phyloP scores from a whole-genome alignment of 108 stramenopile genomes.

The Nannochloropsis salina region DNA sequence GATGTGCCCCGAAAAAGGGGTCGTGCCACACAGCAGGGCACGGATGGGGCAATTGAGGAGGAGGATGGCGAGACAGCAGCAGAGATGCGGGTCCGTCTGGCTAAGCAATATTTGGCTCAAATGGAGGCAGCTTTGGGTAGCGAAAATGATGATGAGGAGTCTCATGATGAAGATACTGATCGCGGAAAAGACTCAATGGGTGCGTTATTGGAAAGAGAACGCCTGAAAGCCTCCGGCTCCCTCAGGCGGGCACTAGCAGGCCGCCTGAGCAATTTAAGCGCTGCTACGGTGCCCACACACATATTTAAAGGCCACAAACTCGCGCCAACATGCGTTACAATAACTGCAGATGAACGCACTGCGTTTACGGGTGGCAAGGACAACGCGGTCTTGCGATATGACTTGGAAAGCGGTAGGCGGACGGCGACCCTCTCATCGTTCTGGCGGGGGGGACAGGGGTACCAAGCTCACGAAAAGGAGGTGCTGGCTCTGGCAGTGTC shows the following conservation, averaged over 20 bases:
- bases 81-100: slow-evolving; percentile 57
- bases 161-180: slow-evolving; percentile 21
- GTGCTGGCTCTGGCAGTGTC: slow-evolving; percentile 80
- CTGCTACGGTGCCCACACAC: slow-evolving; percentile 23
- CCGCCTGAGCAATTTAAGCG: slow-evolving; percentile 30
- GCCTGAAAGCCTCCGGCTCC: not conserved
- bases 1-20: not conserved
- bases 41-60: slow-evolving; percentile 28
- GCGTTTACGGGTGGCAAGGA: slow-evolving; percentile 85
- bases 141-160: slow-evolving; percentile 48
- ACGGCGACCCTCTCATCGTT: slow-evolving; percentile 27
- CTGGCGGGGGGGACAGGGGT: not conserved
- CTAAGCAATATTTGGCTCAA: slow-evolving; percentile 52
- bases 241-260: slow-evolving; percentile 29
- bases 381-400: slow-evolving; percentile 79
- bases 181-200: slow-evolving; percentile 25
- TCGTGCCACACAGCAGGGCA: not conserved
- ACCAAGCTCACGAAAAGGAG: slow-evolving; percentile 61
- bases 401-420: slow-evolving; percentile 67
- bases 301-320: slow-evolving; percentile 48
- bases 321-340: slow-evolving; percentile 69
- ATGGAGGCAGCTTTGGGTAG: slow-evolving; percentile 43
- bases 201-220: not conserved
- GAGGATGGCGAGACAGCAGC: slow-evolving; percentile 56
- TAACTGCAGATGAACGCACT: slow-evolving; percentile 59